Evolutionary conservation across 2,329 filamentous ascomycete genomes (phyloP).

Genomic region (Ilyonectria sp.): DNA sequence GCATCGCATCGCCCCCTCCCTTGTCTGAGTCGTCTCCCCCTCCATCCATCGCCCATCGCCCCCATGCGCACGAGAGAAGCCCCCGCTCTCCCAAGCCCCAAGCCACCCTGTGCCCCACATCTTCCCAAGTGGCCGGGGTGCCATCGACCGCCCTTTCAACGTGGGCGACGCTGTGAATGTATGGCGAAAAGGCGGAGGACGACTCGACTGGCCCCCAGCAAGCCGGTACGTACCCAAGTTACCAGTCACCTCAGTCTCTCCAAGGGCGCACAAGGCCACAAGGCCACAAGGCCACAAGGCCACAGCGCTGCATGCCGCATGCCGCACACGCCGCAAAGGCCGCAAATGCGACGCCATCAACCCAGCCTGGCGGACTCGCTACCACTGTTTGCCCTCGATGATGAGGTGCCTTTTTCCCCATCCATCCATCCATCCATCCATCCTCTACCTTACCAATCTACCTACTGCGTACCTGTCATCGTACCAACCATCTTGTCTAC

Average conservation of each 20-base stretch:
- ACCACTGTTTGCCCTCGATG: neutral
- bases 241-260: neutral
- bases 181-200: constrained; percentile 48
- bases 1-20: neutral
- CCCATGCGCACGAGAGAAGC: neutral
- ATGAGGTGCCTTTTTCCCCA: too few species aligned
- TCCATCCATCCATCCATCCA: too few species aligned
- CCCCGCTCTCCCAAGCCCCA: constrained; percentile 15
- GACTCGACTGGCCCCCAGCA: neutral
- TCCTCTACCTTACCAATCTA: too few species aligned
- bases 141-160: constrained; percentile 39
- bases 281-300: constrained; percentile 16
- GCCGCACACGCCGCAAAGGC: neutral
- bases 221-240: too few species aligned
- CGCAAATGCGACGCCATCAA: neutral
- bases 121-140: constrained; percentile 35
- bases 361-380: neutral
- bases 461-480: too few species aligned
- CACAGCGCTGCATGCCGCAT: too few species aligned
- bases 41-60: neutral
- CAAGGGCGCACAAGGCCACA: constrained; percentile 4
- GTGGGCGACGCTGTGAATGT: constrained; percentile 40
- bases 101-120: constrained; percentile 33
- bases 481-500: too few species aligned
- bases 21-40: neutral